Evolutionary conservation across 805 yeast species (phyloP).

Genomic region (Metschnikowia peoriensis): DNA sequence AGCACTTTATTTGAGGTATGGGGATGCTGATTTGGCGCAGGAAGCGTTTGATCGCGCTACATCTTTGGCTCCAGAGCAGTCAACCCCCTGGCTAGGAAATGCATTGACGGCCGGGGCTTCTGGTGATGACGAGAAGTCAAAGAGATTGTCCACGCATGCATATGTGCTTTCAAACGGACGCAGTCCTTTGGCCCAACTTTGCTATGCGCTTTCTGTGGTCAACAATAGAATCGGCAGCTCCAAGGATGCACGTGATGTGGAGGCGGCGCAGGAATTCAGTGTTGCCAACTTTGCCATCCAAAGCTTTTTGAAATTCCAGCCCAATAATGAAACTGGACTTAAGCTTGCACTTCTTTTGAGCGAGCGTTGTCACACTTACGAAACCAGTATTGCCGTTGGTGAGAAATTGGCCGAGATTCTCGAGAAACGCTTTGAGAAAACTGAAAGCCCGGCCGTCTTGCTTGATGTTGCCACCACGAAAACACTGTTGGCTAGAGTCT

Average conservation of each 20-base stretch:
- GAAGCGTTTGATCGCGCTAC: constrained; percentile 73
- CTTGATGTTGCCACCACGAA: constrained; percentile 56
- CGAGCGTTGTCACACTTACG: constrained; percentile 70
- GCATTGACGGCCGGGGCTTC: constrained; percentile 59
- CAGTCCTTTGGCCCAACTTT: constrained; percentile 63
- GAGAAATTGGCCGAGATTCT: constrained; percentile 44
- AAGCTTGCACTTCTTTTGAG: constrained; percentile 52
- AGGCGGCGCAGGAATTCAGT: constrained; percentile 61
- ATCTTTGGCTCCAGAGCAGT: constrained; percentile 73
- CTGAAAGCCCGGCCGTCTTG: constrained; percentile 49
- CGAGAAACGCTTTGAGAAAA: constrained; percentile 55
- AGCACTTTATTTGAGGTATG: constrained; percentile 62
- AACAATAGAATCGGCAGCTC: constrained; percentile 41
- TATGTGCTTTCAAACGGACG: constrained; percentile 73
- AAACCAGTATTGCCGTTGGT: constrained; percentile 50
- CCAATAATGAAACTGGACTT: constrained; percentile 57
- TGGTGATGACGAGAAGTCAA: constrained; percentile 52
- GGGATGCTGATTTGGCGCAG: constrained; percentile 70
- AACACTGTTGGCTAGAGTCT: constrained; percentile 69
- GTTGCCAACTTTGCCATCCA: constrained; percentile 67
- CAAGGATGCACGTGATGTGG: constrained; percentile 53
- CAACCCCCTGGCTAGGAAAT: constrained; percentile 82
- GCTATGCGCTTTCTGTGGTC: constrained; percentile 64
- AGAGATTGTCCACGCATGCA: constrained; percentile 70
- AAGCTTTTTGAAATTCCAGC: constrained; percentile 60